Percentiles rank a stretch among this genome's conserved stretches.
Conservation (phyloP, 2,329 filamentous ascomycete species). For the Ophiostoma australiae region DNA sequence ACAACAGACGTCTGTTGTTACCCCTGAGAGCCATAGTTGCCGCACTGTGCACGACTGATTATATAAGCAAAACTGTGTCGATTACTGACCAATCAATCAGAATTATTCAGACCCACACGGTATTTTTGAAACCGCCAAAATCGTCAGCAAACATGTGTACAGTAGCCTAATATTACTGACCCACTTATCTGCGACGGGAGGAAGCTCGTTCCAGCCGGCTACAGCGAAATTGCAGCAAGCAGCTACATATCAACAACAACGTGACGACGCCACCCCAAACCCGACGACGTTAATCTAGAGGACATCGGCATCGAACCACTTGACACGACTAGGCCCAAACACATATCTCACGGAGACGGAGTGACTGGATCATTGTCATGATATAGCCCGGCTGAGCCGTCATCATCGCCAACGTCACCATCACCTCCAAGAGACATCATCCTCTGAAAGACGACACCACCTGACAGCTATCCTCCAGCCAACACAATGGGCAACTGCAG, state of each 20-base stretch:
- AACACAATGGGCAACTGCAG: constrained; percentile 54
- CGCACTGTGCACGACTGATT: not conserved
- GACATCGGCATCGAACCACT: not conserved
- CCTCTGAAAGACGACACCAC: not conserved
- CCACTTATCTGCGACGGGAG: not conserved
- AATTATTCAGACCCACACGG: not conserved
- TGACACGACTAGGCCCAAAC: not conserved
- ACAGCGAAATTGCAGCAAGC: constrained; percentile 2
- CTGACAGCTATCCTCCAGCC: not conserved
- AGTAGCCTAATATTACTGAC: not conserved
- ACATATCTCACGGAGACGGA: not conserved
- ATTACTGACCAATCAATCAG: not conserved
- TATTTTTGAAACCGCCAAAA: not conserved
- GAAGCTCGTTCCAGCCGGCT: not conserved
- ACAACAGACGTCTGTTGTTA: not conserved
- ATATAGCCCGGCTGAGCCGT: not conserved
- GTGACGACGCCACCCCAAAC: not conserved
- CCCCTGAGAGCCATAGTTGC: not conserved
- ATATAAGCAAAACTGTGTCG: not conserved
- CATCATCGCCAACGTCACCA: not conserved
- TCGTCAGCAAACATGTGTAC: not conserved
- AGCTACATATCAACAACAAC: not conserved
- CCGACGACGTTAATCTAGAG: not conserved
- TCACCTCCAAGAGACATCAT: not conserved
- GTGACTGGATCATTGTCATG: not conserved